Percentiles rank a stretch among this genome's conserved stretches.
phyloP scores from a whole-genome alignment of 1,139 yeast species.

The Hanseniaspora sp. region DNA sequence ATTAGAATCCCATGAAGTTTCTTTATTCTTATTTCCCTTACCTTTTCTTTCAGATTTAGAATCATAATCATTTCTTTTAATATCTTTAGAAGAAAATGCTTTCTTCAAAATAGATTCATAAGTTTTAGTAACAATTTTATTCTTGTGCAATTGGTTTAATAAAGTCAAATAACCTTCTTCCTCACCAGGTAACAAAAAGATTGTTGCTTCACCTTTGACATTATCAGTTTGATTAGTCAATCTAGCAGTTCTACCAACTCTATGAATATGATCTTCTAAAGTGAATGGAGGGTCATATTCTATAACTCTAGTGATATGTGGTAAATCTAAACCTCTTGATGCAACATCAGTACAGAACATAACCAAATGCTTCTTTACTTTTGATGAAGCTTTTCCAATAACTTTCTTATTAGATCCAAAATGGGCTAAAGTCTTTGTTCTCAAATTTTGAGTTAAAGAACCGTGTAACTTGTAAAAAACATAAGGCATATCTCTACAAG shows the following conservation, averaged over 20 bases:
- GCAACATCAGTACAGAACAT: constrained; percentile 77
- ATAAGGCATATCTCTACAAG: constrained; percentile 32
- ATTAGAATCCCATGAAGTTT: constrained; percentile 70
- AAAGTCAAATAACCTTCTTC: constrained; percentile 73
- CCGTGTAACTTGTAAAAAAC: constrained; percentile 80
- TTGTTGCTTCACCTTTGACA: constrained; percentile 48
- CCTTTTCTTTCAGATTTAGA: constrained; percentile 20
- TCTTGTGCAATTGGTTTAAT: constrained; percentile 51
- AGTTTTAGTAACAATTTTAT: constrained; percentile 40
- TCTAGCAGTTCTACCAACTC: constrained; percentile 68
- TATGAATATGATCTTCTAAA: constrained; percentile 59
- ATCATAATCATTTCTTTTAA: constrained; percentile 27
- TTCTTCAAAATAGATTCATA: constrained; percentile 46
- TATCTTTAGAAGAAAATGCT: constrained; percentile 47
- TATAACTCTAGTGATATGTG: constrained; percentile 51
- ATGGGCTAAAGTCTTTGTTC: constrained; percentile 63
- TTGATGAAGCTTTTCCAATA: constrained; percentile 24
- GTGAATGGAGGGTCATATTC: constrained; percentile 64
- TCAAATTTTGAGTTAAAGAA: constrained; percentile 67
- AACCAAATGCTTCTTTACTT: constrained; percentile 40
- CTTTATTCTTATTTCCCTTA: constrained; percentile 29
- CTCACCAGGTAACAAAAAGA: constrained; percentile 74
- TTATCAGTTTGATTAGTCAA: constrained; percentile 35
- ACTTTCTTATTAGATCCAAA: constrained; percentile 37
- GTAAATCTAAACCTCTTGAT: constrained; percentile 60